Base-by-base conservation (phyloP, 164 flowering plant species). In the Stephania yunnanensis region DNA sequence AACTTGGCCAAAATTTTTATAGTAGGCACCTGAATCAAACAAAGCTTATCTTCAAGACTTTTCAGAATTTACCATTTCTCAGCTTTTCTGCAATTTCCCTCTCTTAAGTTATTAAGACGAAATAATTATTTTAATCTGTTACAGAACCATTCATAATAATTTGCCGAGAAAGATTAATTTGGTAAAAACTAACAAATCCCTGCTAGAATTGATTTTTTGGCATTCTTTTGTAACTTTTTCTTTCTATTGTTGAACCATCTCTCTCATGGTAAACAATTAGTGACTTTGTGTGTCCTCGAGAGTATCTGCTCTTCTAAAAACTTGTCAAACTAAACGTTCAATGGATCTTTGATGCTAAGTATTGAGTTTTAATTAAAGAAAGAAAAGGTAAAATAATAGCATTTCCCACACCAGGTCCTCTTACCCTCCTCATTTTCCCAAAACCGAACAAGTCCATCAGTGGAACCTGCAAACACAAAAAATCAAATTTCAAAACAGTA, bases 361-460 rank as follows among this genome's bases (percentile, higher is more conserved):
- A 12, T n/a, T 61, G 20, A n/a, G 66, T 61, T 19, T 20, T 61
- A 20, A 61, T 7, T 61, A 61, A 61, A 61, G 66, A 61, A 61
- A 61, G 66, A 6, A 61, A n/a, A 1, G 66, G n/a, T 20, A 61
- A 61, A 61, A n/a, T 61, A n/a, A 19, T 17, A 61, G 25, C 20
- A 25, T 25, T 19, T 7, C 66, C 5, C 7, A n/a, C 66, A 61
- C 5, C 66, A 7, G 31, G 46, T 15, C 67, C 73, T 46, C 86
- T 84, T 81, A 94, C 98, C 98, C 44, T 92, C 97, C 74, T 85
- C 97, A 78, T 86, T 91, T 85, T 93, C 98, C 99, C 99, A 96
- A 80, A 96, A 96, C 42, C 98, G 88, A 29, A 96, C 79, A 64
- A 94, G 82, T 48, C 99, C 99, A 87, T 96, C 98, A 74, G 87